Base-by-base conservation (phyloP, 2,329 filamentous ascomycete species). In the Calonectria crousiana region DNA sequence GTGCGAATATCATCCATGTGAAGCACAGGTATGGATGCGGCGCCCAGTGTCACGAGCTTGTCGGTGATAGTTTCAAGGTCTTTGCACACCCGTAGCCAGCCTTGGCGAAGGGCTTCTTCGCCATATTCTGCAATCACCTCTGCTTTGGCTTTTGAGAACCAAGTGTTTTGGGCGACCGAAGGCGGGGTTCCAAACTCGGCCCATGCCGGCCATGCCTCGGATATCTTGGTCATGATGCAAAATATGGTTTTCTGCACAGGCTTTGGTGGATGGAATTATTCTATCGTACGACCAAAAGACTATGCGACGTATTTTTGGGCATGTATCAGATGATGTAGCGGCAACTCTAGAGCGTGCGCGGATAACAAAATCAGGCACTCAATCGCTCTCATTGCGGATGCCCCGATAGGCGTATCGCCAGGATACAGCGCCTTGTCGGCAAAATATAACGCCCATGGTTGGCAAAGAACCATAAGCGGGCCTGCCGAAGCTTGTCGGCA, bases 41-140 rank as follows among this genome's bases (percentile, higher is more conserved):
- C 83, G 13, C 83, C 83, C n/a, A 82, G 81, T 20, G 76, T 74
- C 16, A 81, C 77, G 34, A 87, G 82, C 18, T 82, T 79, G 10
- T 83, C 81, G 0, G 85, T 86, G n/a, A 86, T 73, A 0, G 56
- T 64, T 56, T 84, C 78, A 5, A 87, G 80, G 8, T 82, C 70
- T n/a, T 83, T 77, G 77, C 86, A 87, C 6, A 84, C 82, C 36
- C 81, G 80, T 8, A 86, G 52, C 86, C 86, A 87, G 73, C 83
- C 83, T 74, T 81, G 67, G 13, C 76, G 77, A 18, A 87, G 72
- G 1, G 81, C 79, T 18, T 81, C 82, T 58, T 81, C 80, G 8
- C 86, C 85, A 70, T 85, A 87, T 53, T 84, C 72, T 1, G 79
- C 77, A 38, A 84, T 80, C 18, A 87, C 82, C 1, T 80, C 78